Base-by-base conservation (phyloP, 495 filamentous ascomycete genomes). In the Aspergillus egyptiacus region DNA sequence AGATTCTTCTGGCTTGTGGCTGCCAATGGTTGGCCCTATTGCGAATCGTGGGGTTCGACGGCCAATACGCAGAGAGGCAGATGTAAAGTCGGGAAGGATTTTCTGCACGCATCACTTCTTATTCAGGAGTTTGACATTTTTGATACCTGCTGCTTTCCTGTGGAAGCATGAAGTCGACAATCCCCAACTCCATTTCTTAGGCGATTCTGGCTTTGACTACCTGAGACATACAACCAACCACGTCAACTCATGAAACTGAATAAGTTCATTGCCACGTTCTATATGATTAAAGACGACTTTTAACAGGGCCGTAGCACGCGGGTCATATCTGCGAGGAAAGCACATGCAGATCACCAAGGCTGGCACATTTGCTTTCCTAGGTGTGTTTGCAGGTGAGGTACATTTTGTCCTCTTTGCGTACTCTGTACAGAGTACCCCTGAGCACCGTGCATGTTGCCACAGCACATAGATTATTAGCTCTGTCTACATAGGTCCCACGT, bases 21-120 rank as follows among this genome's bases (percentile, higher is more conserved):
- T 56, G 38, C 28, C 28, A 30, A 53, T 53, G 55, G 55, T 52
- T 56, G 58, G 58, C 19, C 55, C 49, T 56, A 51, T 51, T 61
- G 24, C 30, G 47, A 58, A 61, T 41, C 23, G 38, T 27, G 19
- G 31, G 38, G 32, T 27, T 34, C 20, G 46, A 18, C 48, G 38
- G 32, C 31, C 51, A 52, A 57, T 55, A 28, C 51, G 47, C 28
- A 42, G 32, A 24, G 39, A 53, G 39, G 14, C 37, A 53, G 35
- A 49, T 33, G 31, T 32, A 37, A 27, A 15, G 41, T 30, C 43
- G 20, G 42, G 25, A 53, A 39, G 39, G 24, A 30, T 37, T 30
- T 15, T 23, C n/a, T 7, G 20, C 25, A 28, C 40, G 25, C 39
- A 11, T 24, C 48, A 37, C 30, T 11, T 36, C n/a, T 38, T 36